Base-by-base conservation (phyloP, 1,139 yeast species). In the Hansenula sp. region DNA sequence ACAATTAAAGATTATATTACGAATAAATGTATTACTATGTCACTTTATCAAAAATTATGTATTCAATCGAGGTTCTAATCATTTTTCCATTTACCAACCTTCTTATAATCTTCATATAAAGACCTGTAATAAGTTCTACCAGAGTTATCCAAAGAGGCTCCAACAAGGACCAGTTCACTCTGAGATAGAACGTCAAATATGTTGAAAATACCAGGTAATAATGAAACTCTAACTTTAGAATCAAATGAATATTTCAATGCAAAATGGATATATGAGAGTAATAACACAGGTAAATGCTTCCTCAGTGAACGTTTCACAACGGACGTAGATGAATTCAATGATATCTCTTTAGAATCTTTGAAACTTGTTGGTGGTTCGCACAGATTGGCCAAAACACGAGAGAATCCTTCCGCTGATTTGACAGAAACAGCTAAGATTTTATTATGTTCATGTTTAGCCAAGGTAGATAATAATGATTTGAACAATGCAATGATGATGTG, bases 51-150 rank as follows among this genome's bases (percentile, higher is more conserved):
- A 21, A 21, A 33, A 11, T 12, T 6, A 18, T 19, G 36, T 18
- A 50, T 24, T n/a, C n/a, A n/a, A n/a, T n/a, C n/a, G n/a, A n/a
- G n/a, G n/a, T n/a, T 30, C 15, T 11, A 54, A 28, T 52, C 53
- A 12, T 49, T 45, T 38, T 51, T 45, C 98, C 98, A 91, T 62
- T 85, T 88, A 44, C 96, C 96, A 51, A 74, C 75, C 53, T 77
- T 81, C 60, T 78, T 79, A 65, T 89, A 93, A 50, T 84, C 89
- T 7, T 77, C 77, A 55, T 85, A 88, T 36, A 90, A 58, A 0
- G 78, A 68, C 59, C 77, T 82, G 69, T 81, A 85, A 54, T 83
- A 79, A 3, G 82, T 73, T 51, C 86, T 76, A 1, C 95, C 87
- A 37, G 86, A 76, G 24, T 70, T 62, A 55, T 91, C 97, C 57